Conservation (phyloP, 495 filamentous ascomycete genomes). For the Penicillium atrosanguineum region DNA sequence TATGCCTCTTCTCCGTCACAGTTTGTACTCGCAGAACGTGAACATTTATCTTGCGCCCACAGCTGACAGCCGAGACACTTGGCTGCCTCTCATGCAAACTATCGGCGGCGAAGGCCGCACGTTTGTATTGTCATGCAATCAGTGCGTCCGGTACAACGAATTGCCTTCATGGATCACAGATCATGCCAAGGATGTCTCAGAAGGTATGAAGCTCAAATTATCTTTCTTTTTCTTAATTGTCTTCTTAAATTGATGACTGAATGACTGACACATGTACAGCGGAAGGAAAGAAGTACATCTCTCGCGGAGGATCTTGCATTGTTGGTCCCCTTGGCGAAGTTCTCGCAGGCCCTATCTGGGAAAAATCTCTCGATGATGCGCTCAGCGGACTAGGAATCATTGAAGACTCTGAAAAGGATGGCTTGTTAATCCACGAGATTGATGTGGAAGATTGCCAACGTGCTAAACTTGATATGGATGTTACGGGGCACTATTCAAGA, state of each 20-base stretch:
- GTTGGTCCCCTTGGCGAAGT: slow-evolving; percentile 75
- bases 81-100: slow-evolving; percentile 79
- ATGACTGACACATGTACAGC: neutral
- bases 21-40: slow-evolving; percentile 86
- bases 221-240: neutral
- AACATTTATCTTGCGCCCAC: slow-evolving; percentile 92
- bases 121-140: slow-evolving; percentile 85
- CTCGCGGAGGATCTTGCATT: slow-evolving; percentile 79
- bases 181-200: slow-evolving; percentile 11
- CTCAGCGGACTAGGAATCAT: neutral
- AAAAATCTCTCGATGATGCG: slow-evolving; percentile 59
- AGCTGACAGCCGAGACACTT: slow-evolving; percentile 80
- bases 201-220: slow-evolving; percentile 3
- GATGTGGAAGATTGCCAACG: slow-evolving; percentile 65
- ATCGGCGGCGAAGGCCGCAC: slow-evolving; percentile 77
- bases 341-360: slow-evolving; percentile 79
- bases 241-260: too few species aligned
- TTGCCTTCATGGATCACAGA: slow-evolving; percentile 55
- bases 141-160: slow-evolving; percentile 63
- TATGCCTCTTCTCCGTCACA: slow-evolving; percentile 82
- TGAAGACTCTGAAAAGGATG: slow-evolving; percentile 16
- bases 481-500: slow-evolving; percentile 76
- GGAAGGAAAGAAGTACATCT: slow-evolving; percentile 10
- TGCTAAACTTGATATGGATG: slow-evolving; percentile 63
- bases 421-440: slow-evolving; percentile 47